Base-by-base conservation (phyloP, 108 stramenopile genomes). In the Nitzschia sp. region DNA sequence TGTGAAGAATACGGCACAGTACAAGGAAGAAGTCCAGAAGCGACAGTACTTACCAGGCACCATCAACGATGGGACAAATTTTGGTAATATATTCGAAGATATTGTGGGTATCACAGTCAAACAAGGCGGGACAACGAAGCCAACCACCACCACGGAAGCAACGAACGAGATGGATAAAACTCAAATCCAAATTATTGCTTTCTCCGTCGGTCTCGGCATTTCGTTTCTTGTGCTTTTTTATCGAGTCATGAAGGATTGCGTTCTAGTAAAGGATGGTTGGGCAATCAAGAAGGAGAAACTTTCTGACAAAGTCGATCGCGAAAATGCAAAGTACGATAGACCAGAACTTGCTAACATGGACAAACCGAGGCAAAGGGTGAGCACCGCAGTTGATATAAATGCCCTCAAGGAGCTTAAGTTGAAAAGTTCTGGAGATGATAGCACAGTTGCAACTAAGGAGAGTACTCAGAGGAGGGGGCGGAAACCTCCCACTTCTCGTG, bases 271-370 rank as follows among this genome's bases (percentile, higher is more conserved):
- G 29, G 54, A 56, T 55, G 66, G 66, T 2, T 54, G 21, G 21
- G 29, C 9, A 34, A 21, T 67, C 1, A 67, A 67, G 2, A 54
- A 55, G 17, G 35, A 55, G n/a, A 55, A 36, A 11, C 33, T 67
- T 35, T 55, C 54, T 11, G 54, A 33, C 24, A 34, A 19, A 5
- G 42, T 46, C 17, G 61, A 46, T 25, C 26, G 58, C 2, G 30
- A 17, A 5, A 24, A 11, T 1, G 18, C 24, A n/a, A 42, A 17
- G 8, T 6, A 25, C 11, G 23, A 21, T 17, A 19, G 61, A 26
- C 61, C 61, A n/a, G 61, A 62, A 62, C 42, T 62, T 1, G 42
- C 23, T 0, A 62, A 62, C 42, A 62, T 62, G 61, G 61, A 62
- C 42, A 62, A 62, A 62, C 61, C 61, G 1, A 36, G 61, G 18